Conservation (phyloP, 78 protist genomes). For the Pelomyxa schiedti region DNA sequence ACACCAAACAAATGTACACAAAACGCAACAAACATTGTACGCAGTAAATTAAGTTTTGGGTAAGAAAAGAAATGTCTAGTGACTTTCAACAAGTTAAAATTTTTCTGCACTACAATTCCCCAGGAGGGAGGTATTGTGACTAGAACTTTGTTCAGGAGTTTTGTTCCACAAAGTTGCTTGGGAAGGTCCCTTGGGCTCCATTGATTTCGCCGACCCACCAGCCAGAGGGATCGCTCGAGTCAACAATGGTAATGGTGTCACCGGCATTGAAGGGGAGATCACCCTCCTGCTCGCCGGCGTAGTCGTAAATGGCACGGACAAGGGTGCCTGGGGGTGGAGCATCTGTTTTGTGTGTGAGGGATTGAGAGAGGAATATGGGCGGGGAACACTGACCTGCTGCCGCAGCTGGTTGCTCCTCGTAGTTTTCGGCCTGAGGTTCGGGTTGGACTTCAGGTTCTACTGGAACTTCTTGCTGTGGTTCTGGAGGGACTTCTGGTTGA, state of each 20-base stretch:
- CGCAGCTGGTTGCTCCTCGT: background rate
- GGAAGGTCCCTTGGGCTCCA: slow-evolving; percentile 1
- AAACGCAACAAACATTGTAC: too few species aligned
- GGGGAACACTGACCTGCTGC: background rate
- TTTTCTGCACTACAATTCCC: too few species aligned
- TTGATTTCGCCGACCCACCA: slow-evolving; percentile 7
- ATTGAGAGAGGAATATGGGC: too few species aligned
- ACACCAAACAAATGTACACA: too few species aligned
- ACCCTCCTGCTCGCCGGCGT: slow-evolving; percentile 6
- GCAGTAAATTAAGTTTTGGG: too few species aligned
- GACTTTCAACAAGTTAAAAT: too few species aligned
- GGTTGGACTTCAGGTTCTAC: background rate
- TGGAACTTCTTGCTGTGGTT: background rate
- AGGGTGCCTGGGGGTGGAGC: background rate
- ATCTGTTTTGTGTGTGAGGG: too few species aligned
- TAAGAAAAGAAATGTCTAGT: too few species aligned
- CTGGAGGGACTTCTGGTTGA: background rate
- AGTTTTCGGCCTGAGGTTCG: background rate
- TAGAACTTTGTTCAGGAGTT: background rate
- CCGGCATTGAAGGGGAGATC: background rate
- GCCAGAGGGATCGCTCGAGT: slow-evolving; percentile 1
- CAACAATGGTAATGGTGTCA: background rate
- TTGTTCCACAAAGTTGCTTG: slow-evolving; percentile 4
- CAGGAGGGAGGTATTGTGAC: too few species aligned
- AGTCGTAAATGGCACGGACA: background rate